Percentiles rank a stretch among this genome's conserved stretches.
Evolutionary conservation across 1,284 basidiomycete genomes (phyloP).

Genomic region (Ustilago shanxiensis): DNA sequence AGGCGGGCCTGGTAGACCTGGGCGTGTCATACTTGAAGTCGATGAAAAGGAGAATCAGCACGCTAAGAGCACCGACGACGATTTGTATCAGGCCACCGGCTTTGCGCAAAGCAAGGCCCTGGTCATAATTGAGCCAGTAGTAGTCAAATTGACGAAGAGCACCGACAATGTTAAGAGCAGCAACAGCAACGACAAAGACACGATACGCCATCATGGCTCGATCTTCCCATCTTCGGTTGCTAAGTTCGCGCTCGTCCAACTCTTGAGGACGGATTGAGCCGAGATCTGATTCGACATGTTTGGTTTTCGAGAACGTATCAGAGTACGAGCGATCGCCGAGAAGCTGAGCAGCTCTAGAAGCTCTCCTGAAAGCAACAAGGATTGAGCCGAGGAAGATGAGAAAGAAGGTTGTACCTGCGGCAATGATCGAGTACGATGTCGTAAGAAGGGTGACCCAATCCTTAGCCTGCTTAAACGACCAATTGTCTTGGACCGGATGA

Average conservation of each 20-base stretch:
- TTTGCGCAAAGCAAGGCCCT: not conserved
- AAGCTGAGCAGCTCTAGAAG: not conserved
- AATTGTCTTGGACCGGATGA: not conserved
- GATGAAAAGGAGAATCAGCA: not conserved
- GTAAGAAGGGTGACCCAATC: not conserved
- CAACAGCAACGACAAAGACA: not conserved
- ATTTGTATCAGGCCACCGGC: not conserved
- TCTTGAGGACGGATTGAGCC: not conserved
- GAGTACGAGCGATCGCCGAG: not conserved
- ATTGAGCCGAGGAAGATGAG: not conserved
- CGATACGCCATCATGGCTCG: not conserved
- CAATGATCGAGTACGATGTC: not conserved
- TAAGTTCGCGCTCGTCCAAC: not conserved
- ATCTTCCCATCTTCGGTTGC: not conserved
- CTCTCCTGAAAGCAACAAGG: not conserved
- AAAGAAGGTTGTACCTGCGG: not conserved
- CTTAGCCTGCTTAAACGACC: not conserved
- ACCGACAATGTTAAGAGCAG: not conserved
- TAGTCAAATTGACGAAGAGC: not conserved
- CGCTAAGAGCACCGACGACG: not conserved
- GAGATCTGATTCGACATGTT: not conserved
- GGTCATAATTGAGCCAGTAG: not conserved
- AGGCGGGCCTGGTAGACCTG: not conserved
- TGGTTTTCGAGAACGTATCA: not conserved
- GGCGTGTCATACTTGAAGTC: not conserved